Evolutionary conservation across 2,329 filamentous ascomycete genomes (phyloP), one percentile per base, ranked within the genome.

Genomic region (Trichoderma pleuroti): DNA sequence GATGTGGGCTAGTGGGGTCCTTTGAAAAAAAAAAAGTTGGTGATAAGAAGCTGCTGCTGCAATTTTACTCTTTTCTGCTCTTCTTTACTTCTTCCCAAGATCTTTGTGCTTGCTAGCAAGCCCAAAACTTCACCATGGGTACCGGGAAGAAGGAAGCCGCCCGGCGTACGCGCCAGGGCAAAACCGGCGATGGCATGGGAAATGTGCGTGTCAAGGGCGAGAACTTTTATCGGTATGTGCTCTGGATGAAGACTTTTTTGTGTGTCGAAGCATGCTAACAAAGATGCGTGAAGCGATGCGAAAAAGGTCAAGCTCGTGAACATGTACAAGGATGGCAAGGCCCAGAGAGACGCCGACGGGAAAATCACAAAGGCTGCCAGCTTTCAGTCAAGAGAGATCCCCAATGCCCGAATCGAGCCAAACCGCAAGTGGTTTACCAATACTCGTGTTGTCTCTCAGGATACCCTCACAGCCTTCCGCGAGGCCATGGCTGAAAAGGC

Each of bases 361-460:
- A 90, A 95, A 76, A 92, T 99, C 79, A 92, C 91, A 69, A 91
- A 96, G 82, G 90, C 93, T 74, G 94, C 94, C 62, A 87, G 89
- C 18, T 97, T 90, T 82, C 94, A 98, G 83, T 94, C 91, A 72
- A 87, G 90, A 78, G 94, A 97, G 42, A 83, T 91, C 26, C 94
- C 95, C 60, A 89, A 87, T 72, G 96, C 95, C 75, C 89, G 94
- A 74, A 92, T 98, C 78, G 95, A 98, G 84, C 96, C 96, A 63
- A 97, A 98, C 83, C 88, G 96, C 77, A 97, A 97, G 83, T 99
- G 96, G 96, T 99, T 99, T 83, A 93, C 91, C 77, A 98, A 98
- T 81, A 97, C 95, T 39, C 86, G 96, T 74, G 87, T 90, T 65
- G 97, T 98, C 77, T 93, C 92, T 1, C 95, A 98, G 80, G 93